phyloP scores from a whole-genome alignment of 1,284 basidiomycete genomes.

The Veloporphyrellus conicus region DNA sequence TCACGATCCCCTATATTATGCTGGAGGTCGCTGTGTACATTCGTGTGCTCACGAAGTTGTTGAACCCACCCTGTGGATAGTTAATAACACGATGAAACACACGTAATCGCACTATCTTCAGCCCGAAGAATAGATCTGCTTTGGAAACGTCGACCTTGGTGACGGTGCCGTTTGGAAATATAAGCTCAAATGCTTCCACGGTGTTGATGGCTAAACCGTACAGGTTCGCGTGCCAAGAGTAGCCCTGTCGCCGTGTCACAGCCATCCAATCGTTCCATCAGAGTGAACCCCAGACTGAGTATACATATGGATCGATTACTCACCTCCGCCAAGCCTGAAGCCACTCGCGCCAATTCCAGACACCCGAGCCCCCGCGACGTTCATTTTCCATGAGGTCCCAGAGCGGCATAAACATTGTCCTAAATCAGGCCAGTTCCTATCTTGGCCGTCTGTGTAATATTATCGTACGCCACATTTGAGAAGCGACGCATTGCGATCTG shows the following conservation, averaged over 20 bases:
- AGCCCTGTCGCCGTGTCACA: slow-evolving; percentile 35
- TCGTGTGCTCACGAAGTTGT: slow-evolving; percentile 61
- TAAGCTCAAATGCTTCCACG: slow-evolving; percentile 46
- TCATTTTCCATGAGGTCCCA: slow-evolving; percentile 41
- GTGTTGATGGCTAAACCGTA: slow-evolving; percentile 51
- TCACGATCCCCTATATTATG: slow-evolving; percentile 59
- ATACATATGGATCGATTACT: slow-evolving; percentile 3
- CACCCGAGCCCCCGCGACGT: slow-evolving; percentile 44
- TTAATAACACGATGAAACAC: slow-evolving; percentile 13
- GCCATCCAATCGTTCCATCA: slow-evolving; percentile 6
- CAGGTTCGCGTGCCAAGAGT: slow-evolving; percentile 53
- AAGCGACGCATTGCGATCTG: slow-evolving; percentile 26
- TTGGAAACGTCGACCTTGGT: slow-evolving; percentile 38
- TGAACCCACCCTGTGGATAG: slow-evolving; percentile 49
- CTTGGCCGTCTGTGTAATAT: slow-evolving; percentile 42
- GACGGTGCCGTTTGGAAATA: slow-evolving; percentile 46
- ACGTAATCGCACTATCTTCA: slow-evolving; percentile 34
- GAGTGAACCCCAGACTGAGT: background rate
- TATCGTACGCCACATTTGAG: slow-evolving; percentile 12
- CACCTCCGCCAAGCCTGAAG: slow-evolving; percentile 31
- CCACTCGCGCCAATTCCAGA: slow-evolving; percentile 48
- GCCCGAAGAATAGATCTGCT: slow-evolving; percentile 45
- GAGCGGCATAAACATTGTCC: slow-evolving; percentile 43
- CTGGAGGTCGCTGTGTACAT: too few relatives aligned
- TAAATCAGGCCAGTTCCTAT: slow-evolving; percentile 33